Conservation (phyloP, 495 filamentous ascomycete genomes). For the Aspergillus sparsus region DNA sequence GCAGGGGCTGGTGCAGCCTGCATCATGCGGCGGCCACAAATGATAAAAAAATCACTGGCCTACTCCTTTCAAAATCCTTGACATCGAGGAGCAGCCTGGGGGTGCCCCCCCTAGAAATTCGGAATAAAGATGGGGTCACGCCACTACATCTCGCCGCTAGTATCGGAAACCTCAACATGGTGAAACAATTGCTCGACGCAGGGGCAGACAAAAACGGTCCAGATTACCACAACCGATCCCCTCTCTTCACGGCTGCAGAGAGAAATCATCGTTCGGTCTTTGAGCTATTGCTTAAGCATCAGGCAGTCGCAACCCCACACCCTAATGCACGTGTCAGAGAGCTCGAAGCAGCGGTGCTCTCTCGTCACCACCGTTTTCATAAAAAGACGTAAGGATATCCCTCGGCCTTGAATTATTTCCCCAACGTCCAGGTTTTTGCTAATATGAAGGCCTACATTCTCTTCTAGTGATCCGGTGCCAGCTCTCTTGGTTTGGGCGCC, state of each 20-base stretch:
- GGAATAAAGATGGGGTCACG: neutral
- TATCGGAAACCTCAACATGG: neutral
- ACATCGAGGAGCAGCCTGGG: neutral
- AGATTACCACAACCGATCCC: neutral
- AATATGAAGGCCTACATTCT: no score
- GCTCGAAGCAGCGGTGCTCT: no score
- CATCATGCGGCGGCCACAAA: neutral
- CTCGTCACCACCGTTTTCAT: no score
- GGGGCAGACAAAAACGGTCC: neutral
- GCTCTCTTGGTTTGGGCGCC: no score
- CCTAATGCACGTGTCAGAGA: no score
- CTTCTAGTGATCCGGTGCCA: no score
- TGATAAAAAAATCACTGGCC: neutral
- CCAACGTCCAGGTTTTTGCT: no score
- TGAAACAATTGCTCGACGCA: neutral
- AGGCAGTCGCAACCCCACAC: neutral
- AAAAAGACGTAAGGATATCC: no score
- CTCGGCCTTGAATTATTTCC: no score
- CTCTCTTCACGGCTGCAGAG: neutral
- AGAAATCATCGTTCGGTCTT: neutral
- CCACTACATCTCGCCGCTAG: neutral
- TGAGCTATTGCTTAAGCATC: neutral
- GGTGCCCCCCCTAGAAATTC: neutral
- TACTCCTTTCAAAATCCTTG: neutral
- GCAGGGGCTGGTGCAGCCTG: neutral